Evolutionary conservation across 2,329 filamentous ascomycete genomes (phyloP), one percentile per base, ranked within the genome.

Genomic region (Trichoderma sp.): DNA sequence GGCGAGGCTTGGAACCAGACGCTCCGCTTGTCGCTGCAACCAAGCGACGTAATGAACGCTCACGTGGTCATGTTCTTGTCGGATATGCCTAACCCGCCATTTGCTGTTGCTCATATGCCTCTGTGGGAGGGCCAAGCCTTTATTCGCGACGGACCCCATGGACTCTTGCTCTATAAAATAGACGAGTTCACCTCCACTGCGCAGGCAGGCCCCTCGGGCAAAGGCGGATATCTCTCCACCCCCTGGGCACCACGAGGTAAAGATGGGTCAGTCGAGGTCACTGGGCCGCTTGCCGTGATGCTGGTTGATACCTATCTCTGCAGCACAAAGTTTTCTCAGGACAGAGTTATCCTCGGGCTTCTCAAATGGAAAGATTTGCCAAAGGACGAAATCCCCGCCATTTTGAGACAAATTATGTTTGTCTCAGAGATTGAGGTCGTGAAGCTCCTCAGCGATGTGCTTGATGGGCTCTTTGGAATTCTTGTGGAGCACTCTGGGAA

Each of bases 341-440:
- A 99, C 79, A 92, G 95, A 71, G 89, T 92, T 18, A 88, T 99
- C 12, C 84, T 98, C 21, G 92, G 93, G 18, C 85, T 99, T 30
- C 83, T 98, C 39, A 93, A 91, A 76, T 98, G 96, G 96, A 93
- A 90, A 78, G 92, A 95, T 14, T 87, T 91, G 53, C 86, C 91
- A 0, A 87, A 90, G 60, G 90, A 91, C 32, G 90, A 95, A 43
- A 86, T 98, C 1, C 86, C 93, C 1, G 86, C 90, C 28, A 84
- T 97, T 1, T 83, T 99, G 56, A 92, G 92, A 79, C 91, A 95
- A 75, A 89, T 98, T 63, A 91, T 95, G 24, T 98, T 98, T 75
- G 95, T 99, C 0, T 93, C 96, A 0, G 96, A 99, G 80, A 97
- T 98, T 71, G 97, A 99, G 82, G 93, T 99, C 39, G 96, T 99